Conservation (phyloP, 2,329 filamentous ascomycete genomes). For the Raffaelea deltoideospora region DNA sequence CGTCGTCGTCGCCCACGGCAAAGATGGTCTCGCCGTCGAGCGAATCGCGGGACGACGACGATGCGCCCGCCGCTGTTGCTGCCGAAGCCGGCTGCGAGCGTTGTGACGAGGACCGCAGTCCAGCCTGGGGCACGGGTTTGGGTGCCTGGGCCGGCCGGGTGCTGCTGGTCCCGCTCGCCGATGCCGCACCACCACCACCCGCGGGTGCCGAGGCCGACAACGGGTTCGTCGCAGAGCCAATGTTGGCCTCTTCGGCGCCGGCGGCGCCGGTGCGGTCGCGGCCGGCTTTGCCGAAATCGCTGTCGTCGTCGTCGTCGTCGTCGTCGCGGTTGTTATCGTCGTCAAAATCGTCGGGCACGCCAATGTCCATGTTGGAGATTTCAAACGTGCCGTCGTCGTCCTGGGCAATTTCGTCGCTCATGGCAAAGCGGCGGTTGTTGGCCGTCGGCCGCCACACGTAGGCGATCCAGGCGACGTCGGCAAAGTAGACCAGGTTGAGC, state of each 20-base stretch:
- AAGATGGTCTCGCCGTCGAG: slow-evolving; percentile 89
- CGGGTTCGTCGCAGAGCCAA: slow-evolving; percentile 1
- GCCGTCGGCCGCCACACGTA: slow-evolving; percentile 94
- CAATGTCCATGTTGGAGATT: slow-evolving; percentile 85
- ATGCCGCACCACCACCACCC: no score
- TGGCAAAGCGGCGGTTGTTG: slow-evolving; percentile 93
- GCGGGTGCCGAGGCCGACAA: no score
- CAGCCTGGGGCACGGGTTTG: slow-evolving; percentile 6
- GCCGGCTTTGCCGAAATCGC: no score
- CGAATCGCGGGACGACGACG: slow-evolving; percentile 26
- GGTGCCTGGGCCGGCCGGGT: slow-evolving; percentile 10
- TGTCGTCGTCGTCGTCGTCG: no score
- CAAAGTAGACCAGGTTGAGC: slow-evolving; percentile 92
- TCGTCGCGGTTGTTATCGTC: slow-evolving; percentile 43
- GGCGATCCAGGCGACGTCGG: slow-evolving; percentile 81
- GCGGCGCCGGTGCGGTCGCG: slow-evolving; percentile 15
- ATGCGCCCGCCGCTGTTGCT: background rate
- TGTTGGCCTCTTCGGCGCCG: slow-evolving; percentile 20
- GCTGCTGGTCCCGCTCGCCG: background rate
- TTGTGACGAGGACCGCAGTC: no score
- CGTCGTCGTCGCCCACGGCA: slow-evolving; percentile 72
- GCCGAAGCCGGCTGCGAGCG: slow-evolving; percentile 3
- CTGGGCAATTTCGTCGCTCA: slow-evolving; percentile 98
- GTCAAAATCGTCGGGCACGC: slow-evolving; percentile 52
- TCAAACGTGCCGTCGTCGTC: slow-evolving; percentile 94